phyloP scores from a whole-genome alignment of 2,329 filamentous ascomycete genomes.

The Colletotrichum destructivum region DNA sequence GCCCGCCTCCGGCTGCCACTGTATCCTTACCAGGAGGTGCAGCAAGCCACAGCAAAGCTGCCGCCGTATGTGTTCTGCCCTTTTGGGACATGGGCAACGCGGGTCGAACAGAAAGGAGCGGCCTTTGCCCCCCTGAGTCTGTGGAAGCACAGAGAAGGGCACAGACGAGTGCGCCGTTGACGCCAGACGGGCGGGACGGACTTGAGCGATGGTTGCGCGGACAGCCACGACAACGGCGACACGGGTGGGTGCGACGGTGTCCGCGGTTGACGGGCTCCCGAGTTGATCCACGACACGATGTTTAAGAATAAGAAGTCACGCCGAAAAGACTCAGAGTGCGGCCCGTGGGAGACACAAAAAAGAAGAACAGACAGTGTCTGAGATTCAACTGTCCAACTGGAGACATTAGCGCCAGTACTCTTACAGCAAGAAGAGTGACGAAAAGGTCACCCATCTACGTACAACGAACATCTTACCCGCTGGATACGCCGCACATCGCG shows the following conservation, averaged over 20 bases:
- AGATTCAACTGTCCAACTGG: conserved; percentile 13
- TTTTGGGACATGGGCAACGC: conserved; percentile 29
- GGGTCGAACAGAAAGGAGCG: conserved; percentile 24
- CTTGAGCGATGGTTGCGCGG: conserved; percentile 7
- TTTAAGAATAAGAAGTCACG: conserved; percentile 16
- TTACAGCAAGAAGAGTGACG: neutral
- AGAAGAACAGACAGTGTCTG: conserved; percentile 32
- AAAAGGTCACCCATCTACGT: conserved; percentile 4
- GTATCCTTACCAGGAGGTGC: neutral
- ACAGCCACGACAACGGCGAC: conserved; percentile 9
- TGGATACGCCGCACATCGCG: conserved; percentile 2
- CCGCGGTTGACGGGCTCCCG: conserved; percentile 2
- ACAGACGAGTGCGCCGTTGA: conserved; percentile 33
- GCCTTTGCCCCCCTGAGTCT: conserved; percentile 21
- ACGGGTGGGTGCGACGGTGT: conserved; percentile 29
- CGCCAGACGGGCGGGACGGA: conserved; percentile 35
- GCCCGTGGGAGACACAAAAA: neutral
- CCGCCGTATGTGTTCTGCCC: conserved; percentile 32
- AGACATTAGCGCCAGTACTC: conserved; percentile 2
- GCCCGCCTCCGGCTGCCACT: conserved; percentile 10
- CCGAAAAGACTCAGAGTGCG: conserved; percentile 19
- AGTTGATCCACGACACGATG: neutral
- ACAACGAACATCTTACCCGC: conserved; percentile 1
- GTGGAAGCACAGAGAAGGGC: conserved; percentile 41
- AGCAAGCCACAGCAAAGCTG: conserved; percentile 34